These are phyloP conservation scores for Oxyria digyna DNA, from an alignment of 148 eudicot species.

Conservation along the genomic window DNA sequence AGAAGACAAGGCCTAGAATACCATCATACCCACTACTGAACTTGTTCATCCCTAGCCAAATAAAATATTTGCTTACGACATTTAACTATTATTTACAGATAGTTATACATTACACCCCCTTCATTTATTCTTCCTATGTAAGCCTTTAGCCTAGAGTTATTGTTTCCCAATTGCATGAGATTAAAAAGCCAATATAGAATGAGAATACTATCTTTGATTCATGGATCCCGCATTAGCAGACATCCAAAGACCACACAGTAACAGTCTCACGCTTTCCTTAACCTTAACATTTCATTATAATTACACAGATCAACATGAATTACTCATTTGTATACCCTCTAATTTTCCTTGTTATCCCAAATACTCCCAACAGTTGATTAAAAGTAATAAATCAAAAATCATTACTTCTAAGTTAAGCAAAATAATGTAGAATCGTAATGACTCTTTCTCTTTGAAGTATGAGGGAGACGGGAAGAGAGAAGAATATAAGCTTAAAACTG, in stretches of 20 bases:
- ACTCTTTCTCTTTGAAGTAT: neutral
- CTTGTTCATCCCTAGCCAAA: neutral
- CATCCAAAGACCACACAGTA: neutral
- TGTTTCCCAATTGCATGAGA: neutral
- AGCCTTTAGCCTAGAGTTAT: neutral
- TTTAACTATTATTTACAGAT: neutral
- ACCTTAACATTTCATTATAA: neutral
- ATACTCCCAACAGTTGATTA: neutral
- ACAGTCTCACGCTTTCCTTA: neutral
- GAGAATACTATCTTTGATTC: neutral
- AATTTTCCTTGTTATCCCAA: neutral
- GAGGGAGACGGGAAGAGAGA: neutral
- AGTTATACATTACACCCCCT: neutral
- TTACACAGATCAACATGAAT: neutral
- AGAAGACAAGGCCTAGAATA: no score
- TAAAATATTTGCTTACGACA: neutral
- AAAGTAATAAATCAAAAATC: neutral
- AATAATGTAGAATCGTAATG: neutral
- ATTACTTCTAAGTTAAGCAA: neutral
- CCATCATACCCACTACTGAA: neutral
- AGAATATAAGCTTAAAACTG: neutral
- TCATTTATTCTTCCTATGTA: neutral
- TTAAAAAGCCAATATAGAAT: neutral
- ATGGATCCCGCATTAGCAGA: neutral
- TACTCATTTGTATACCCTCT: neutral